phyloP scores from a whole-genome alignment of 345 rosid genomes.

The Eutrema japonicum region DNA sequence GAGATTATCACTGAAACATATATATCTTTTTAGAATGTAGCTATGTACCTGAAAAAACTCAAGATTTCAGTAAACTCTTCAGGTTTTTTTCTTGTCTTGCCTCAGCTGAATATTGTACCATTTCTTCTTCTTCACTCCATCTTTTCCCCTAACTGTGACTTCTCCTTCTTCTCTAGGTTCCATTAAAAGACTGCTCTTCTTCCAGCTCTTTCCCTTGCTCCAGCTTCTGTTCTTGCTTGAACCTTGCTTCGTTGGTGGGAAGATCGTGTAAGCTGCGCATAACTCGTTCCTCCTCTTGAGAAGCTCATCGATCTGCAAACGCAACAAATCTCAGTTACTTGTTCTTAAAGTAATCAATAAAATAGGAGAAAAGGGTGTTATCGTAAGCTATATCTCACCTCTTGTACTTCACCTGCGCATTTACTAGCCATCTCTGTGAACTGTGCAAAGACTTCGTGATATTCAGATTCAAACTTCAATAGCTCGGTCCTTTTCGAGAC shows the following conservation, averaged over 20 bases:
- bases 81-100: slow-evolving; percentile 82
- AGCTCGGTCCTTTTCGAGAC: slow-evolving; percentile 77
- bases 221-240: slow-evolving; percentile 64
- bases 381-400: too few species aligned
- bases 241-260: slow-evolving; percentile 64
- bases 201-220: slow-evolving; percentile 50
- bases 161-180: slow-evolving; percentile 72
- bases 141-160: slow-evolving; percentile 69
- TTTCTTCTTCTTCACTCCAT: slow-evolving; percentile 72
- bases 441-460: slow-evolving; percentile 86
- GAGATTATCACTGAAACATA: slow-evolving; percentile 1
- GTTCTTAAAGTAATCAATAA: too few species aligned
- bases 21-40: not conserved
- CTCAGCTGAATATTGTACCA: slow-evolving; percentile 83
- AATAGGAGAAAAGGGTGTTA: too few species aligned
- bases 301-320: slow-evolving; percentile 48
- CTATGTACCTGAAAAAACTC: slow-evolving; percentile 13
- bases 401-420: too few species aligned
- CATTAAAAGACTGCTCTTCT: slow-evolving; percentile 46
- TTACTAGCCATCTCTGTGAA: slow-evolving; percentile 11
- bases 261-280: slow-evolving; percentile 73
- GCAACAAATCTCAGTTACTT: too few species aligned
- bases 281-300: slow-evolving; percentile 77
- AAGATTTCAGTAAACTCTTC: slow-evolving; percentile 41
- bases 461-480: slow-evolving; percentile 85